Evolutionary conservation across 1,284 basidiomycete genomes (phyloP).

Genomic region (Agaricales sp.): DNA sequence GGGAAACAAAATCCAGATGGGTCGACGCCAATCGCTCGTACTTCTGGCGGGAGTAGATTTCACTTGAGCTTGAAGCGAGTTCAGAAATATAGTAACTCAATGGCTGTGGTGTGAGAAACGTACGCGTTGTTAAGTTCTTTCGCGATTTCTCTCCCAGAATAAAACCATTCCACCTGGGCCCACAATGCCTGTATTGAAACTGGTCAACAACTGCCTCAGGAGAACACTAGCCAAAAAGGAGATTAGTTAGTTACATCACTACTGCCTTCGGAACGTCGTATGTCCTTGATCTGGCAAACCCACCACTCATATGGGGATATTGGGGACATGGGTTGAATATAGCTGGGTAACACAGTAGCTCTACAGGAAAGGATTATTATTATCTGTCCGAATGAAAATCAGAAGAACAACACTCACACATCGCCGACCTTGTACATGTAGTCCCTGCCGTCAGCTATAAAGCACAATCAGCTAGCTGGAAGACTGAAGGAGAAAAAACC

Average conservation of each 20-base stretch:
- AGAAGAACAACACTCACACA: background rate
- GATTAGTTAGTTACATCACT: slow-evolving; percentile 8
- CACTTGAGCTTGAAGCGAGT: too few species aligned
- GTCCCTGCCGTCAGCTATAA: too few species aligned
- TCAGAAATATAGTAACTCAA: too few species aligned
- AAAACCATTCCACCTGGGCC: slow-evolving; percentile 39
- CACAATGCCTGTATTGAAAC: too few species aligned
- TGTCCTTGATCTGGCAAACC: slow-evolving; percentile 16
- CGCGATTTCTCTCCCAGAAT: slow-evolving; percentile 29
- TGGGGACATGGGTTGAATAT: background rate
- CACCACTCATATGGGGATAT: slow-evolving; percentile 10
- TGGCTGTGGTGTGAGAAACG: slow-evolving; percentile 15
- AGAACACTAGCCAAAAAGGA: too few species aligned
- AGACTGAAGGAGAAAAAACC: too few species aligned
- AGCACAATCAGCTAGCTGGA: too few species aligned
- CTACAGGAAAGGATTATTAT: background rate
- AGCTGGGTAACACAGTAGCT: background rate
- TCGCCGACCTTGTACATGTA: background rate
- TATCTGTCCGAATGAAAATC: background rate
- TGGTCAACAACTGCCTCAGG: too few species aligned
- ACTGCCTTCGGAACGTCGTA: slow-evolving; percentile 8
- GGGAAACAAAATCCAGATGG: slow-evolving; percentile 29
- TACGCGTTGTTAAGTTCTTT: slow-evolving; percentile 34
- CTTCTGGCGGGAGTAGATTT: slow-evolving; percentile 25
- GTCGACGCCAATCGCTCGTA: slow-evolving; percentile 36